Percentiles rank a stretch among this genome's conserved stretches.
Conservation (phyloP, 805 yeast genomes). For the Hanseniaspora lachancei region DNA sequence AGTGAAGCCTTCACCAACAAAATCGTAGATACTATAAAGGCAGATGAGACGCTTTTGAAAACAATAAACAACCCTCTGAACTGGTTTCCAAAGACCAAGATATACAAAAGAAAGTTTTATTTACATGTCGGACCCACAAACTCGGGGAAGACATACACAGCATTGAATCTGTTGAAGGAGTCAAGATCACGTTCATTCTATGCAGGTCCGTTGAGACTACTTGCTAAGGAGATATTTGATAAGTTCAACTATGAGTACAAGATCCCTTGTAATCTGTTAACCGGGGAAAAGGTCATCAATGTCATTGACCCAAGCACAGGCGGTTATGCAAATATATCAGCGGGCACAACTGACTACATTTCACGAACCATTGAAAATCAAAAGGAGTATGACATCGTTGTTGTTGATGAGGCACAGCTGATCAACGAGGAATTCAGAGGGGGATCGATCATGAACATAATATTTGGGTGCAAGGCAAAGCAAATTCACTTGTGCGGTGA, state of each 20-base stretch:
- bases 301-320: conserved; percentile 53
- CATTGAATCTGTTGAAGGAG: conserved; percentile 51
- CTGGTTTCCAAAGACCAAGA: conserved; percentile 80
- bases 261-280: conserved; percentile 64
- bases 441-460: conserved; percentile 86
- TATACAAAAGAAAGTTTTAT: conserved; percentile 61
- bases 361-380: conserved; percentile 37
- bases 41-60: conserved; percentile 31
- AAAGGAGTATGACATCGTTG: conserved; percentile 67
- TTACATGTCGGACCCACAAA: conserved; percentile 97
- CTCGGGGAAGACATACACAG: conserved; percentile 84
- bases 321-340: conserved; percentile 56
- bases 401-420: conserved; percentile 95
- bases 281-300: conserved; percentile 88
- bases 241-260: conserved; percentile 50
- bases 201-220: conserved; percentile 84
- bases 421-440: conserved; percentile 69
- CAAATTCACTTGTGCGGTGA: conserved; percentile 94
- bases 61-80: conserved; percentile 40
- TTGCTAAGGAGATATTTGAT: conserved; percentile 86
- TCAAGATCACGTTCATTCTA: conserved; percentile 62
- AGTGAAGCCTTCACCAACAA: conserved; percentile 2
- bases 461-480: conserved; percentile 72
- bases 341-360: conserved; percentile 86
- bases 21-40: conserved; percentile 13